Evolutionary conservation across 495 filamentous ascomycete genomes (phyloP).

Genomic region (Aspergillus incahuasiensis): DNA sequence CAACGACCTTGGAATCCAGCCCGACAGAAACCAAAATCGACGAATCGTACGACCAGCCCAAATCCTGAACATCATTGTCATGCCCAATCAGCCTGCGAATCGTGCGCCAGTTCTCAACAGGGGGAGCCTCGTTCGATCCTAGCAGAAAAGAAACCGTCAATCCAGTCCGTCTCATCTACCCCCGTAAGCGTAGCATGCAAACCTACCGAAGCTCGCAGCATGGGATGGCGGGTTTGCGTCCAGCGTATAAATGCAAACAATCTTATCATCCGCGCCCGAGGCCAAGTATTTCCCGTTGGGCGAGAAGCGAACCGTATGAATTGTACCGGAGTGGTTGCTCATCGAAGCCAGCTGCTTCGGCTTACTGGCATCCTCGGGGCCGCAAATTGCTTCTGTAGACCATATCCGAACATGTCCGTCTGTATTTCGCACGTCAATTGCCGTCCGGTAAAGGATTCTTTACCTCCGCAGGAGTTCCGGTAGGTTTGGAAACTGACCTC

Average conservation of each 20-base stretch:
- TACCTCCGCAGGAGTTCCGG: not conserved
- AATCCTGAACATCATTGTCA: slow-evolving; percentile 97
- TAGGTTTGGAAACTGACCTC: slow-evolving; percentile 54
- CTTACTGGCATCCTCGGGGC: slow-evolving; percentile 64
- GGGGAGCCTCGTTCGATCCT: slow-evolving; percentile 87
- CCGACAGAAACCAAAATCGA: slow-evolving; percentile 95
- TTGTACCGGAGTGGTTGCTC: slow-evolving; percentile 96
- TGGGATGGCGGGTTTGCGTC: slow-evolving; percentile 75
- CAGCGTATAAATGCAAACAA: slow-evolving; percentile 92
- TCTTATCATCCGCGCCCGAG: slow-evolving; percentile 95
- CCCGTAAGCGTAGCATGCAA: not conserved
- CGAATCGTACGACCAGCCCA: slow-evolving; percentile 95
- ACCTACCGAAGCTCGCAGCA: slow-evolving; percentile 68
- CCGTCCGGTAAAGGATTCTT: not conserved
- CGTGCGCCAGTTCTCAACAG: slow-evolving; percentile 96
- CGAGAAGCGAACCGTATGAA: slow-evolving; percentile 94
- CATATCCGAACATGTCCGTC: slow-evolving; percentile 97
- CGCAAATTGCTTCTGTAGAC: slow-evolving; percentile 91
- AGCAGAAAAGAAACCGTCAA: slow-evolving; percentile 14
- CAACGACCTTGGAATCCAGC: slow-evolving; percentile 93
- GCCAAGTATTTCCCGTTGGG: slow-evolving; percentile 89
- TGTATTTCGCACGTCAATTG: slow-evolving; percentile 29
- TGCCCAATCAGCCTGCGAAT: slow-evolving; percentile 88
- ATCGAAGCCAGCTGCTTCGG: slow-evolving; percentile 94
- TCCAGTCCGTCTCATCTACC: not conserved